phyloP scores from a whole-genome alignment of 73 alveolate species.

The Symbiodinium pilosum region DNA sequence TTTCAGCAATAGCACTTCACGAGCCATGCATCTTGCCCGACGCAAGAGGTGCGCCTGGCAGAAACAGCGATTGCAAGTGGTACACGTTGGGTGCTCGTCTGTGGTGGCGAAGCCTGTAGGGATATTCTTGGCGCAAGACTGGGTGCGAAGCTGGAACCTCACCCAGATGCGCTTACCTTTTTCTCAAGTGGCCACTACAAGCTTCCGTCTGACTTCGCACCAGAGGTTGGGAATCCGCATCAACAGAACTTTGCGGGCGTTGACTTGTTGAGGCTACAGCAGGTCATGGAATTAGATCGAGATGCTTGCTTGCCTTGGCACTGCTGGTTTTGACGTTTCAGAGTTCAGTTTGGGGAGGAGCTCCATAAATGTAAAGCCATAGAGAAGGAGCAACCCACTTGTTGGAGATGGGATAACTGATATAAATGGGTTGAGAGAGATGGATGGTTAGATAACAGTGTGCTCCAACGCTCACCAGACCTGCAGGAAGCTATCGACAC shows the following conservation, averaged over 20 bases:
- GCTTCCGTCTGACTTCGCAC: neutral
- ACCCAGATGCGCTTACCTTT: slow-evolving; percentile 14
- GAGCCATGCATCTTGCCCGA: neutral
- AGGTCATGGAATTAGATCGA: slow-evolving; percentile 43
- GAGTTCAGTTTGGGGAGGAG: neutral
- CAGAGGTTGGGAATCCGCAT: neutral
- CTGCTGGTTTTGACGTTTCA: neutral
- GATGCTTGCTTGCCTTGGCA: neutral
- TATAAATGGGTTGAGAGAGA: too few species aligned
- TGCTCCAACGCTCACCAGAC: too few species aligned
- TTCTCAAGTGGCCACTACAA: slow-evolving; percentile 93
- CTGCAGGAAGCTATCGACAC: slow-evolving; percentile 89
- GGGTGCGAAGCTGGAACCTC: neutral
- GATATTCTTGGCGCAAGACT: slow-evolving; percentile 55
- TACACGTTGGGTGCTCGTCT: slow-evolving; percentile 19
- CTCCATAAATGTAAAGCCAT: too few species aligned
- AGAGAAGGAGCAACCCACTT: too few species aligned
- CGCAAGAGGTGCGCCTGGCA: slow-evolving; percentile 3
- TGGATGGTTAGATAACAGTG: too few species aligned
- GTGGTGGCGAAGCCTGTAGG: slow-evolving; percentile 65
- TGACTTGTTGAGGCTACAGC: slow-evolving; percentile 15
- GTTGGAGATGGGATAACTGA: too few species aligned
- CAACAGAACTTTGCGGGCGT: neutral
- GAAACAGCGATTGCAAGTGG: slow-evolving; percentile 8
- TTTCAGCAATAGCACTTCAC: neutral